A percentile compares a stretch with the other conserved stretches of the same genome.
These are phyloP conservation scores for Sphagnum fallax DNA, from an alignment of 228 moss, liverwort and hornwort genomes.

Conservation along the genomic window DNA sequence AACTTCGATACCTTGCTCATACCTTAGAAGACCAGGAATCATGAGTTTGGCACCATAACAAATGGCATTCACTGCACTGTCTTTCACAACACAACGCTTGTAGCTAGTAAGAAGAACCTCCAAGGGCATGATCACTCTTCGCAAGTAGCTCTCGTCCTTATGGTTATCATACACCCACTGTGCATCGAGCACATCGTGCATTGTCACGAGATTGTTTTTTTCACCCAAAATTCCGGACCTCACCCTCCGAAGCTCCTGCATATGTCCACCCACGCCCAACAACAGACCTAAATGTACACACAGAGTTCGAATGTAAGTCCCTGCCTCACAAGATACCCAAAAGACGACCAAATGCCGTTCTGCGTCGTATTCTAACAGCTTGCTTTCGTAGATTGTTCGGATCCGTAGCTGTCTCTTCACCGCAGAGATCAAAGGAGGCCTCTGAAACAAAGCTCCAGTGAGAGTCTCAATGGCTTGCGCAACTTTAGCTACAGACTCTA, in stretches of 20 bases:
- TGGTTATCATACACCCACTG: constrained; percentile 94
- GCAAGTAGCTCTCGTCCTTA: constrained; percentile 83
- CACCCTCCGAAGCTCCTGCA: constrained; percentile 95
- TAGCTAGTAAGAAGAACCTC: constrained; percentile 93
- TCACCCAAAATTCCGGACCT: constrained; percentile 91
- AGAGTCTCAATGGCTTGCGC: constrained; percentile 91
- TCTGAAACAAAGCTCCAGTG: constrained; percentile 82
- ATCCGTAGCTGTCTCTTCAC: constrained; percentile 95
- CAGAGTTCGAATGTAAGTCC: constrained; percentile 87
- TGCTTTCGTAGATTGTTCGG: constrained; percentile 92
- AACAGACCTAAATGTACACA: constrained; percentile 89
- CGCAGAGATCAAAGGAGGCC: constrained; percentile 84
- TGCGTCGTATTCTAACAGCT: constrained; percentile 87
- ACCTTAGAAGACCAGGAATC: constrained; percentile 83
- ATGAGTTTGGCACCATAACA: constrained; percentile 97
- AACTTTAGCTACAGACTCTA: constrained; percentile 74
- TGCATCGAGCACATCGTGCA: constrained; percentile 95
- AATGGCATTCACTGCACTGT: constrained; percentile 90
- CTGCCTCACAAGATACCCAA: constrained; percentile 95
- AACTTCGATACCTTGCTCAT: constrained; percentile 78
- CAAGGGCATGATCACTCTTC: constrained; percentile 86
- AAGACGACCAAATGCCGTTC: constrained; percentile 93
- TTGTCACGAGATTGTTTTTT: constrained; percentile 89
- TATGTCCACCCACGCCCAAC: constrained; percentile 85
- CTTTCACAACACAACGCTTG: constrained; percentile 87